These are phyloP conservation scores for Solanum pennellii DNA, from an alignment of 257 asterid genomes.

Conservation along the genomic window DNA sequence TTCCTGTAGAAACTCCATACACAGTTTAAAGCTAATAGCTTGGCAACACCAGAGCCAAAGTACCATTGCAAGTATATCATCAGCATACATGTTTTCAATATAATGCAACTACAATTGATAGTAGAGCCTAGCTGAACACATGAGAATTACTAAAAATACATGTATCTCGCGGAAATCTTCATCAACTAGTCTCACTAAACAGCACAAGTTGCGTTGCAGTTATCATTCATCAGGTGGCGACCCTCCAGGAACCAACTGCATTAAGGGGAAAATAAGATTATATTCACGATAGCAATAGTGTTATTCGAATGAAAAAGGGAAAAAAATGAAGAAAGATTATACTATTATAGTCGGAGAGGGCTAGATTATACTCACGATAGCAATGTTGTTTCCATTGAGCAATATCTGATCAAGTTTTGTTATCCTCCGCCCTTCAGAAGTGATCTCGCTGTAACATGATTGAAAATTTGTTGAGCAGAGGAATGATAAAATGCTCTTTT, in stretches of 20 bases:
- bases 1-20: not conserved
- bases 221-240: slow-evolving; percentile 35
- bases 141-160: not conserved
- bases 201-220: not conserved
- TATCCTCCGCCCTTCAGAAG: slow-evolving; percentile 84
- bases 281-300: slow-evolving; percentile 70
- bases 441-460: slow-evolving; percentile 56
- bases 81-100: not conserved
- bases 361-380: slow-evolving; percentile 51
- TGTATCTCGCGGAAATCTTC: not conserved
- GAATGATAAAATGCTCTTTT: not conserved
- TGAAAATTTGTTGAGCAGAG: not conserved
- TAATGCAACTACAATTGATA: not conserved
- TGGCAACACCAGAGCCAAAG: not conserved
- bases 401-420: slow-evolving; percentile 87
- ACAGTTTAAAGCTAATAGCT: not conserved
- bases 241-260: slow-evolving; percentile 48
- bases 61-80: not conserved
- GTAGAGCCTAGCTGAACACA: not conserved
- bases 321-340: not conserved
- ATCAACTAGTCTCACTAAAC: not conserved
- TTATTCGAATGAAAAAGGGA: slow-evolving; percentile 2
- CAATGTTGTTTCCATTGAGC: slow-evolving; percentile 92
- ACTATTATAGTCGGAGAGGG: not conserved
- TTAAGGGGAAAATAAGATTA: not conserved